A percentile compares a stretch with the other conserved stretches of the same genome.
These are phyloP conservation scores for Austroboletus novae-zelandiae DNA, from an alignment of 1,284 basidiomycete genomes.

Conservation along the genomic window DNA sequence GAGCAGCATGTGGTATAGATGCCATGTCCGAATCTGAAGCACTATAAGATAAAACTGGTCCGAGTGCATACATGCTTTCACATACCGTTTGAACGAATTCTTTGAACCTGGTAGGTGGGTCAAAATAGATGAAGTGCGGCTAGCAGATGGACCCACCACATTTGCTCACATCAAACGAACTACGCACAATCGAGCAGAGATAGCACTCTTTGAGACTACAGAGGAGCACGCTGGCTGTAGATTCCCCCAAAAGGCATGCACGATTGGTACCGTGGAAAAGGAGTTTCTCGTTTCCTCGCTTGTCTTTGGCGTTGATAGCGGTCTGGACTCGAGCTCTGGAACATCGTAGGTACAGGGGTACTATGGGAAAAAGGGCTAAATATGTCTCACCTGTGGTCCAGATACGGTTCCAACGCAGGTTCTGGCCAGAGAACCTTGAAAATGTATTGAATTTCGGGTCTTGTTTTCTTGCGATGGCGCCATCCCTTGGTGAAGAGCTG, in stretches of 20 bases:
- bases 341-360: slow-evolving; percentile 5
- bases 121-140: slow-evolving; percentile 1
- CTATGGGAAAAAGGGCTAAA: slow-evolving; percentile 4
- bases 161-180: slow-evolving; percentile 52
- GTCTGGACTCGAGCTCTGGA: slow-evolving; percentile 30
- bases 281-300: slow-evolving; percentile 48
- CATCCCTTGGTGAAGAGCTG: slow-evolving; percentile 52
- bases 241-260: slow-evolving; percentile 52
- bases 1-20: slow-evolving; percentile 62
- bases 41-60: background rate
- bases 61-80: background rate
- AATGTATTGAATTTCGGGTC: slow-evolving; percentile 48
- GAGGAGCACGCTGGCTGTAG: slow-evolving; percentile 39
- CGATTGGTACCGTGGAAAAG: slow-evolving; percentile 63
- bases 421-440: slow-evolving; percentile 52
- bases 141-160: slow-evolving; percentile 42
- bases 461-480: slow-evolving; percentile 53
- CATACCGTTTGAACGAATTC: slow-evolving; percentile 50
- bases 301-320: slow-evolving; percentile 23
- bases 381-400: slow-evolving; percentile 51
- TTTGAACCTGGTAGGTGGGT: slow-evolving; percentile 42
- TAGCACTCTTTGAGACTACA: slow-evolving; percentile 48
- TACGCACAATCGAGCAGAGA: slow-evolving; percentile 51
- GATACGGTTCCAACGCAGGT: slow-evolving; percentile 43
- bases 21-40: slow-evolving; percentile 53